Conservation (phyloP, 2,329 filamentous ascomycete species). For the Fusarium scirpi region DNA sequence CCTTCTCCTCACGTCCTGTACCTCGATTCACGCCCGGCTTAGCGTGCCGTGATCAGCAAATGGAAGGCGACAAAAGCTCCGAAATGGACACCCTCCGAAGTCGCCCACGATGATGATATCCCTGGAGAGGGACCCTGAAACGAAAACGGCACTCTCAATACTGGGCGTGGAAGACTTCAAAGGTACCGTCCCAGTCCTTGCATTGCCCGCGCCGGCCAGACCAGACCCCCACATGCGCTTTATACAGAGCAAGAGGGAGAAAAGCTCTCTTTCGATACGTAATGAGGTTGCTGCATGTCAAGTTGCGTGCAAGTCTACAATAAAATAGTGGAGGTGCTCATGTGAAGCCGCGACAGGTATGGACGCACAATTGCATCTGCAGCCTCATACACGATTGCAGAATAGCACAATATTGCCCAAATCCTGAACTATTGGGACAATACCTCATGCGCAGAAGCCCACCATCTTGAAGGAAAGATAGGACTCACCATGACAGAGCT, state of each 20-base stretch:
- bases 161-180: neutral
- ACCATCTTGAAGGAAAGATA: neutral
- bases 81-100: conserved; percentile 34
- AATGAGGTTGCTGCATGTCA: conserved; percentile 37
- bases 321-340: conserved; percentile 39
- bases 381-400: conserved; percentile 9
- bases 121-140: conserved; percentile 9
- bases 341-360: conserved; percentile 22
- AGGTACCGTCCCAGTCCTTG: conserved; percentile 3
- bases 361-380: conserved; percentile 15
- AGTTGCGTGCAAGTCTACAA: conserved; percentile 8
- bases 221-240: conserved; percentile 23
- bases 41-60: conserved; percentile 36
- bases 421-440: neutral
- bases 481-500: conserved; percentile 29
- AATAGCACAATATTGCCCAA: neutral
- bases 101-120: conserved; percentile 22
- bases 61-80: conserved; percentile 3
- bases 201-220: neutral
- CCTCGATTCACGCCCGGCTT: conserved; percentile 15
- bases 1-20: conserved; percentile 8
- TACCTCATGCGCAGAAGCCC: neutral
- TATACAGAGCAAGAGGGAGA: neutral
- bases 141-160: neutral
- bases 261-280: conserved; percentile 35